phyloP scores from a whole-genome alignment of 768 basidiomycete species.

The Tephrocybe sp. region DNA sequence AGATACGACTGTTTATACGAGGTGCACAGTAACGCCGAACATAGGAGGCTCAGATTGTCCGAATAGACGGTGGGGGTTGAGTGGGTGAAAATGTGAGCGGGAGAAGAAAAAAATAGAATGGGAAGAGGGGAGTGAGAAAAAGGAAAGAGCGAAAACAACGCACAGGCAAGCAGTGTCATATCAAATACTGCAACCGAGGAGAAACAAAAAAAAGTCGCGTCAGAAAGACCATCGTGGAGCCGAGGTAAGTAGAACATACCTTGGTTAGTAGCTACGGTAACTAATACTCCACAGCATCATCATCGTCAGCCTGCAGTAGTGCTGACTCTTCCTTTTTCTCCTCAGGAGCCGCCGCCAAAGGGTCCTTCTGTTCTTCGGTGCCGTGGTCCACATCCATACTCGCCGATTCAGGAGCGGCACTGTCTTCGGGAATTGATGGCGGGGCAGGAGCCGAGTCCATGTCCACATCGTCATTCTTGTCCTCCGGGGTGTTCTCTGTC shows the following conservation, averaged over 20 bases:
- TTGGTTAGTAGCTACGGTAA: conserved; percentile 16
- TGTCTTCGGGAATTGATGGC: neutral
- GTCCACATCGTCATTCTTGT: conserved; percentile 40
- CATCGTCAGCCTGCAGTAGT: conserved; percentile 66
- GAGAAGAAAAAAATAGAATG: conserved; percentile 13
- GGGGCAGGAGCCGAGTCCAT: conserved; percentile 20
- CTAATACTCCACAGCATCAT: conserved; percentile 82
- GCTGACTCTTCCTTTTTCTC: conserved; percentile 56
- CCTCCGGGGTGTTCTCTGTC: conserved; percentile 28
- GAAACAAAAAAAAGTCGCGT: neutral
- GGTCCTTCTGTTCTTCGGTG: conserved; percentile 37
- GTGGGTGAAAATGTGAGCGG: neutral
- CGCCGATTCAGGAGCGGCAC: conserved; percentile 17
- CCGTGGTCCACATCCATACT: conserved; percentile 42
- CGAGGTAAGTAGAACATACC: conserved; percentile 9
- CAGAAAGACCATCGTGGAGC: neutral
- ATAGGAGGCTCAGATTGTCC: no score
- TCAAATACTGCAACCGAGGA: conserved; percentile 11
- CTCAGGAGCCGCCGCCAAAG: conserved; percentile 30
- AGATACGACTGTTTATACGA: no score
- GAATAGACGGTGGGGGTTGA: neutral
- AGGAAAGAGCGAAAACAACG: conserved; percentile 26
- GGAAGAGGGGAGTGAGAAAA: conserved; percentile 20
- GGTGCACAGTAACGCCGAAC: no score
- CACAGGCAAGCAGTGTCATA: conserved; percentile 24